Base-by-base conservation (phyloP, 495 filamentous ascomycete genomes). In the Gamarada debralockiae region DNA sequence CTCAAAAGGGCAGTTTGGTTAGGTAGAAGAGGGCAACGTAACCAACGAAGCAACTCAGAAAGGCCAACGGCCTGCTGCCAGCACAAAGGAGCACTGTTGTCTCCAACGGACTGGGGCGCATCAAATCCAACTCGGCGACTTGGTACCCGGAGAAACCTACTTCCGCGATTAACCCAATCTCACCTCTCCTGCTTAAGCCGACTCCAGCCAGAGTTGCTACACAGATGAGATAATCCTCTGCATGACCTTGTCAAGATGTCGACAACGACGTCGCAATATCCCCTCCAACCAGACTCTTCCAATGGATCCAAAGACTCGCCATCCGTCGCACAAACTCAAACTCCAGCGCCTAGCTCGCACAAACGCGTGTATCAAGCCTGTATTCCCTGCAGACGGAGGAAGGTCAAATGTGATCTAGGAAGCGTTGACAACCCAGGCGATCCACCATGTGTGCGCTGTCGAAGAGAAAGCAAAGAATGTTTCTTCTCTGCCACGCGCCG, bases 401-500 rank as follows among this genome's bases (percentile, higher is more conserved):
- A 96, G 70, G 92, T 96, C 31, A 89, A 91, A 54, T 97, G 92
- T 70, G 92, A 97, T 31, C 24, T 33, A n/a, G 92, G 92, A 51
- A 90, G 87, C 69, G 92, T 97, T 61, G 93, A 98, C 70, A 87
- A 92, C 55, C 93, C 93, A 29, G 41, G 50, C 31, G 88, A 92
- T 56, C 93, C 93, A 37, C 95, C 95, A 1, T 98, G 93, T 63
- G 88, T 92, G 53, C 82, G 93, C 65, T 98, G 93, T 68, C 84
- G 90, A 21, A 83, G 93, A 53, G 93, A 98, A 72, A 80, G 83
- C 71, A 96, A 96, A 70, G 85, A 95, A 59, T 98, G 93, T 75
- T 92, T 84, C 76, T 97, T 98, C 75, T 95, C 91, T 56, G 88
- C 90, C n/a, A 97, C 92, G 34, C 78, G 92, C 40, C 80, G 93